Percentiles rank a stretch among this genome's conserved stretches.
These are phyloP conservation scores for Myxozyma mucilagina DNA, from an alignment of 805 yeast species.

Conservation along the genomic window DNA sequence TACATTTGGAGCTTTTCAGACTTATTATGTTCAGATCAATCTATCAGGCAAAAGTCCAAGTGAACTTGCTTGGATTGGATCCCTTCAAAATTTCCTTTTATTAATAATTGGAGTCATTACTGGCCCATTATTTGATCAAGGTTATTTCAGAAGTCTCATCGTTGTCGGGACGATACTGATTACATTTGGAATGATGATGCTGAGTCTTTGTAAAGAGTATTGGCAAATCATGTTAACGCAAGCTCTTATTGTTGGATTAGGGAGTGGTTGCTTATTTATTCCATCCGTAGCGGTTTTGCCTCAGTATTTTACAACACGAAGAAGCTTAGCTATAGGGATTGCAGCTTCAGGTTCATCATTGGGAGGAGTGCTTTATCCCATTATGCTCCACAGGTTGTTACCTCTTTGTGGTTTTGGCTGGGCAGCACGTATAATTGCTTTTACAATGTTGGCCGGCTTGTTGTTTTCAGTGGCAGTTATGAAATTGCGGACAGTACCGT, in stretches of 20 bases:
- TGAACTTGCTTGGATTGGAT: conserved; percentile 41
- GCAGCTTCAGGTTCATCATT: conserved; percentile 54
- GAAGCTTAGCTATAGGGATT: conserved; percentile 50
- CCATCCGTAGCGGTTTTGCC: conserved; percentile 49
- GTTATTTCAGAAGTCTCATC: conserved; percentile 33
- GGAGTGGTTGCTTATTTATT: conserved; percentile 46
- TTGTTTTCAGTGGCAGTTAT: conserved; percentile 32
- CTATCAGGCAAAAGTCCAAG: conserved; percentile 34
- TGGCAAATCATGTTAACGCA: conserved; percentile 57
- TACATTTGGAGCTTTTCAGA: conserved; percentile 36
- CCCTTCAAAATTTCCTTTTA: conserved; percentile 38
- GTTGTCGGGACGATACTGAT: conserved; percentile 32
- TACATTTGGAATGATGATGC: conserved; percentile 39
- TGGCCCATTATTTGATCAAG: conserved; percentile 39
- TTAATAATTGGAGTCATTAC: conserved; percentile 33
- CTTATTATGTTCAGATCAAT: conserved; percentile 33
- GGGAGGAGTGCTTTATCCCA: conserved; percentile 53
- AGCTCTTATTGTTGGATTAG: conserved; percentile 52
- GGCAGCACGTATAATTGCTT: conserved; percentile 53
- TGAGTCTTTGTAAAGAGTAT: conserved; percentile 43
- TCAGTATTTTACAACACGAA: conserved; percentile 47
- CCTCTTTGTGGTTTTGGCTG: conserved; percentile 52
- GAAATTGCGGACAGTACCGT: conserved; percentile 33
- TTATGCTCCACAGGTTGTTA: conserved; percentile 47
- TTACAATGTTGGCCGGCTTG: conserved; percentile 43